A percentile compares a stretch with the other conserved stretches of the same genome.
phyloP scores from a whole-genome alignment of 768 basidiomycete species.

The Tulasnella calospora region DNA sequence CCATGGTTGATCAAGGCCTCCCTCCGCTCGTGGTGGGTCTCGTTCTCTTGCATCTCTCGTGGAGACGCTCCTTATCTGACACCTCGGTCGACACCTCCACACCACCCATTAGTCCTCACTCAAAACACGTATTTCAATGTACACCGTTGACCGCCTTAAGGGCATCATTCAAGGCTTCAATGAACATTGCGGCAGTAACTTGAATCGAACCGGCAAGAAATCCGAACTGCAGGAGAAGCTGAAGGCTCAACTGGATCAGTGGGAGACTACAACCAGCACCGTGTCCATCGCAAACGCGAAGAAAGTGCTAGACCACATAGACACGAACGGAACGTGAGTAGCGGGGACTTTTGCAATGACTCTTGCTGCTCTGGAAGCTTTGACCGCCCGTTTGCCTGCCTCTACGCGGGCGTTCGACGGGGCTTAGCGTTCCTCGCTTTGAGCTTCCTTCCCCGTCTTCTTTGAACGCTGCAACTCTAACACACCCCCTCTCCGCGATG shows the following conservation, averaged over 20 bases:
- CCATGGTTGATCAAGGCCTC: constrained; percentile 13
- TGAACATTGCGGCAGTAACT: constrained; percentile 64
- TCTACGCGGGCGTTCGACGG: constrained; percentile 9
- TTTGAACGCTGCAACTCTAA: constrained; percentile 4
- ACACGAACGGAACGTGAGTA: constrained; percentile 48
- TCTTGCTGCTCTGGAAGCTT: not conserved
- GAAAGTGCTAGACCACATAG: constrained; percentile 61
- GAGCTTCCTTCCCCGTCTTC: not conserved
- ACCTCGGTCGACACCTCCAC: constrained; percentile 2
- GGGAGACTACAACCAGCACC: constrained; percentile 51
- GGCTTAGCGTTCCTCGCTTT: not conserved
- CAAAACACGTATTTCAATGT: constrained; percentile 48
- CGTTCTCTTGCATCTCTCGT: not conserved
- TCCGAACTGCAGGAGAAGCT: constrained; percentile 82
- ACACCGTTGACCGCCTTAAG: constrained; percentile 83
- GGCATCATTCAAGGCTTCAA: constrained; percentile 73
- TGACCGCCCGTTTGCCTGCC: constrained; percentile 10
- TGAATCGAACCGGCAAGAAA: constrained; percentile 77
- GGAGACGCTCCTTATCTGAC: not conserved
- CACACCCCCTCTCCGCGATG: not conserved
- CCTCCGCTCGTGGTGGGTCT: constrained; percentile 10
- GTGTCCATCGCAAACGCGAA: constrained; percentile 70
- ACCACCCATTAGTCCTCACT: constrained; percentile 13
- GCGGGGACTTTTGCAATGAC: constrained; percentile 4
- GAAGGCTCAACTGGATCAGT: constrained; percentile 51